phyloP scores from a whole-genome alignment of 2,329 filamentous ascomycete genomes.

The Trichoderma afroharzianum region DNA sequence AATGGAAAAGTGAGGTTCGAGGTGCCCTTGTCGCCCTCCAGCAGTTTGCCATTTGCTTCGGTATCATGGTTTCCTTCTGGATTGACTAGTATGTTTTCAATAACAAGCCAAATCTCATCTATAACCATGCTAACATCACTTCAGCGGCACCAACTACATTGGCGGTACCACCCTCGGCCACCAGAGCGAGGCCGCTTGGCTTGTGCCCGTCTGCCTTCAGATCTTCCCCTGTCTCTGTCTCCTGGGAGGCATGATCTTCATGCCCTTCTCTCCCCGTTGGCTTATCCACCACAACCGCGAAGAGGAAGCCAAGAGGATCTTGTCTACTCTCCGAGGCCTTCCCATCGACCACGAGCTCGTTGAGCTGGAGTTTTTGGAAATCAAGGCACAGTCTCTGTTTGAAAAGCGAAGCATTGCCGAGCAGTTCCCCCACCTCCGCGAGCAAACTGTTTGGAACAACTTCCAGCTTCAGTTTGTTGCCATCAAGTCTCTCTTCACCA shows the following conservation, averaged over 20 bases:
- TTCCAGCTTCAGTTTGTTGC: constrained; percentile 74
- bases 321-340: constrained; percentile 62
- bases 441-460: constrained; percentile 59
- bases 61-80: constrained; percentile 64
- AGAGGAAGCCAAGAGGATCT: constrained; percentile 59
- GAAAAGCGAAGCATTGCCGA: constrained; percentile 65
- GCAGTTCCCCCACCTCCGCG: constrained; percentile 61
- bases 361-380: constrained; percentile 75
- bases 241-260: constrained; percentile 68
- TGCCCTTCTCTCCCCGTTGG: constrained; percentile 78
- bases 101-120: too few species aligned
- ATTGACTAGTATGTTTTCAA: constrained; percentile 44
- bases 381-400: constrained; percentile 74
- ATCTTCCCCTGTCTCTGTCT: constrained; percentile 64
- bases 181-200: constrained; percentile 69
- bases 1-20: constrained; percentile 24
- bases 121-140: neutral
- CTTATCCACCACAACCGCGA: constrained; percentile 68
- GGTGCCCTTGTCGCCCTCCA: constrained; percentile 45
- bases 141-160: constrained; percentile 59
- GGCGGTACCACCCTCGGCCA: constrained; percentile 45
- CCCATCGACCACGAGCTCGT: constrained; percentile 63
- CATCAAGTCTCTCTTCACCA: constrained; percentile 71
- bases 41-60: constrained; percentile 56
- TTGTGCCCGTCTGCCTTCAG: constrained; percentile 69